Evolutionary conservation across 2,329 filamentous ascomycete genomes (phyloP).

Genomic region (Neopestalotiopsis sp.): DNA sequence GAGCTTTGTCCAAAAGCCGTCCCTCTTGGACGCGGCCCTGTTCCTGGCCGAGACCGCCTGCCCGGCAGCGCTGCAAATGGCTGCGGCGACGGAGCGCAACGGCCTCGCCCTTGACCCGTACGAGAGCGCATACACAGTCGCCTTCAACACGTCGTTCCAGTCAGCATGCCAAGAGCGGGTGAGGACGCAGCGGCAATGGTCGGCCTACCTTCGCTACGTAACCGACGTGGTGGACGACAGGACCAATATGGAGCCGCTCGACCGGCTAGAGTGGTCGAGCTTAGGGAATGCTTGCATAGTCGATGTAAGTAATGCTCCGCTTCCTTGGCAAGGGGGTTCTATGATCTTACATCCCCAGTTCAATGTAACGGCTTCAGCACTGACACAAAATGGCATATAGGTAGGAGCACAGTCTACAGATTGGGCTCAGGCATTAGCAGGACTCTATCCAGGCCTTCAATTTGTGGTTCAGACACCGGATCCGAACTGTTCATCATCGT

Average conservation of each 20-base stretch:
- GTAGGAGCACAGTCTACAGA: neutral
- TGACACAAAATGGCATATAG: neutral
- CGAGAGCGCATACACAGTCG: constrained; percentile 7
- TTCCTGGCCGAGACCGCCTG: constrained; percentile 43
- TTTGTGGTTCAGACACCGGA: constrained; percentile 32
- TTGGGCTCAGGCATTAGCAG: neutral
- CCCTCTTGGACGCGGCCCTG: constrained; percentile 42
- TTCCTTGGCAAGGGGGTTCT: too few species aligned
- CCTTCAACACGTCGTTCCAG: constrained; percentile 10
- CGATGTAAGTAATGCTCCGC: constrained; percentile 7
- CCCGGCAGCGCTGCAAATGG: constrained; percentile 43
- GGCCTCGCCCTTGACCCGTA: neutral
- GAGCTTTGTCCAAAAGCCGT: constrained; percentile 40
- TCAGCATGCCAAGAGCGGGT: constrained; percentile 19
- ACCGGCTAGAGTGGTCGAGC: constrained; percentile 2
- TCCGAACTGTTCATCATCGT: neutral
- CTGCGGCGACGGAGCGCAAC: constrained; percentile 28
- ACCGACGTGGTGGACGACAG: constrained; percentile 15
- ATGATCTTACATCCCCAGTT: too few species aligned
- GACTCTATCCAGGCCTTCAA: constrained; percentile 26
- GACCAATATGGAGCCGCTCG: neutral
- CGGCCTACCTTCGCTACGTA: constrained; percentile 9
- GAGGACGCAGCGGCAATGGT: constrained; percentile 8
- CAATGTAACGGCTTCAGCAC: too few species aligned
- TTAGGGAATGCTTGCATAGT: constrained; percentile 11